Evolutionary conservation across 768 basidiomycete genomes (phyloP), one percentile per base, ranked within the genome.

Genomic region (Russula ochroleuca): DNA sequence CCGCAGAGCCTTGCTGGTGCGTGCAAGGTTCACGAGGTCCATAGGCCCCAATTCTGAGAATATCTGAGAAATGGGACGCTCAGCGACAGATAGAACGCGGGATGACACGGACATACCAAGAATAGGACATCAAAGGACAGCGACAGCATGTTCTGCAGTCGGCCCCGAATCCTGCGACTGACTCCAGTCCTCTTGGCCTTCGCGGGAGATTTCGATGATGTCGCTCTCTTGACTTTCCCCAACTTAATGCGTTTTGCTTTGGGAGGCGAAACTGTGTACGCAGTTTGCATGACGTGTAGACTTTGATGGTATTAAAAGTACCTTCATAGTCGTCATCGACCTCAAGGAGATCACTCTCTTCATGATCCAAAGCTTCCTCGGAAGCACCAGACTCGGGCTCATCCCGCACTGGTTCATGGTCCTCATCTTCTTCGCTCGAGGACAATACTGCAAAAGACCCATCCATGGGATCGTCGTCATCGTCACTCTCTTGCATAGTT

Each of bases 1-100:
- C 11, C 66, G 60, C 31, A 68, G 40, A n/a, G 41, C n/a, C 21
- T 68, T 63, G 58, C 43, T 67, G 19, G 67, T 67, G 52, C 67
- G 66, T 5, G 67, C 33, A 15, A 68, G 33, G 41, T 54, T 67
- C 25, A 68, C 28, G 43, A 68, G 60, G 33, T 68, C 67, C 41
- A 55, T 62, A 13, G 67, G 67, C 17, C 37, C 40, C 57, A 68
- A 38, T 41, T 33, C 38, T 1, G 58, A 40, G 25, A 68, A 41
- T 43, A 68, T 51, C 67, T 68, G 40, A 15, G 31, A 15, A 13
- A 11, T 5, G 41, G 11, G 19, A 14, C 7, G 28, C 25, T 43
- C 47, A 47, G 21, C 19, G 25, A 28, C 9, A 6, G 21, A 52
- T 6, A 14, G 19, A 31, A 43, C 21, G 6, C 6, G 2, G 13